These are phyloP conservation scores for Ophiostoma quercus DNA, from an alignment of 2,329 filamentous ascomycete species.

Conservation along the genomic window DNA sequence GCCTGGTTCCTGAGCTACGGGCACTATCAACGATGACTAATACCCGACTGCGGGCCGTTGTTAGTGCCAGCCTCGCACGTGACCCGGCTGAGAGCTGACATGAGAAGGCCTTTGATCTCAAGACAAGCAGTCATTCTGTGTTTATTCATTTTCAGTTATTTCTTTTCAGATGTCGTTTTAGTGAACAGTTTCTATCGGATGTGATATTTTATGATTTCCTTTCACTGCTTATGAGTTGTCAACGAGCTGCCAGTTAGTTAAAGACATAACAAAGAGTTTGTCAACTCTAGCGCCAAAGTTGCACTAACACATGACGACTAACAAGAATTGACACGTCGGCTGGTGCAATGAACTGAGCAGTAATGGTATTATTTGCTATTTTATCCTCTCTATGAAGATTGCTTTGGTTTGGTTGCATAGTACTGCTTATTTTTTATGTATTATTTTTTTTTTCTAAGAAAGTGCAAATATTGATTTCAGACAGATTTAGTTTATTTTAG, in stretches of 20 bases:
- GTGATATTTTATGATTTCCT: too few relatives aligned
- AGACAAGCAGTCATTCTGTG: neutral
- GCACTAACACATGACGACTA: neutral
- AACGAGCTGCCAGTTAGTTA: neutral
- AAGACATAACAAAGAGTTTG: neutral
- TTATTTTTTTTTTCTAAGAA: too few relatives aligned
- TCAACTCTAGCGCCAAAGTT: neutral
- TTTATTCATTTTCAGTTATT: neutral
- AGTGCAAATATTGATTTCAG: too few relatives aligned
- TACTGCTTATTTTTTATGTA: too few relatives aligned
- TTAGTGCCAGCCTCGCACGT: constrained; percentile 12
- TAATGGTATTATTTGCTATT: too few relatives aligned
- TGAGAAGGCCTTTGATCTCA: neutral
- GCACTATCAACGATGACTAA: constrained; percentile 2
- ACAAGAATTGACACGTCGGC: neutral
- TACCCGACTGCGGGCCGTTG: neutral
- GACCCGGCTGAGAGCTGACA: neutral
- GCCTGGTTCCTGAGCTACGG: neutral
- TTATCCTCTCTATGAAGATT: too few relatives aligned
- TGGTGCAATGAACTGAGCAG: too few relatives aligned
- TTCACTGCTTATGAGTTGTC: neutral
- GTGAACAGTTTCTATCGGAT: accelerated
- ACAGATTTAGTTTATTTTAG: too few relatives aligned
- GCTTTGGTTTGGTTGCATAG: too few relatives aligned
- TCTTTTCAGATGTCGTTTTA: neutral